These are phyloP conservation scores for Kwoniella shivajii DNA, from an alignment of 1,284 basidiomycete species.

Conservation along the genomic window DNA sequence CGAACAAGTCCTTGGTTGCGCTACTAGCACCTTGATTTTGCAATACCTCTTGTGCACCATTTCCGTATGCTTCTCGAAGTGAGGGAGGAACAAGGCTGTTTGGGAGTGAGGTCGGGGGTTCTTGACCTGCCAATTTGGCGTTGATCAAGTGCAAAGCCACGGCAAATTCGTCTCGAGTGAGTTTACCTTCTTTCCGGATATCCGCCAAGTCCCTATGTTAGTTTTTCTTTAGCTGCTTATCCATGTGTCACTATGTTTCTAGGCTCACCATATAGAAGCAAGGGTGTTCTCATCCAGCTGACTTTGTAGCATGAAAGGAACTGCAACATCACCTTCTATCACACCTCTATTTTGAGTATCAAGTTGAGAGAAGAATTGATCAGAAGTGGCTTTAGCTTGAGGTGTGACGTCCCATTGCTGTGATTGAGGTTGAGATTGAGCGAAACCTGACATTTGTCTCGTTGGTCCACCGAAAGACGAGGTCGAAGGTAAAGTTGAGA, in stretches of 20 bases:
- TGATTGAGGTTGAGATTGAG: constrained; percentile 25
- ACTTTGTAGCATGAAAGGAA: constrained; percentile 94
- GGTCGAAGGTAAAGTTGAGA: constrained; percentile 18
- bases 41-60: constrained; percentile 27
- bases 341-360: constrained; percentile 76
- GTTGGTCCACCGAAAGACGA: constrained; percentile 20
- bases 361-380: constrained; percentile 80
- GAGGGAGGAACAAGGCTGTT: constrained; percentile 74
- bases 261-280: constrained; percentile 89
- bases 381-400: constrained; percentile 76
- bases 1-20: constrained; percentile 51
- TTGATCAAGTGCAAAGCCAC: constrained; percentile 96
- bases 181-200: constrained; percentile 80
- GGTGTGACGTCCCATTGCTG: constrained; percentile 81
- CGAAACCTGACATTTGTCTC: constrained; percentile 24
- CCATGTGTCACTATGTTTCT: too few species aligned
- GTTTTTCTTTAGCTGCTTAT: too few species aligned
- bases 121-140: constrained; percentile 78
- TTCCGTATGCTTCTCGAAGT: constrained; percentile 32
- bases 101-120: constrained; percentile 74
- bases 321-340: constrained; percentile 91
- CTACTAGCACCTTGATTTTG: constrained; percentile 23
- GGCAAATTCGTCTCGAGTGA: constrained; percentile 92
- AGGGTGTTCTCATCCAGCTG: constrained; percentile 80
- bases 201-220: constrained; percentile 85